Evolutionary conservation across 192 early-diverging fungal species (phyloP).

Genomic region (Gaertneriomyces sp.): DNA sequence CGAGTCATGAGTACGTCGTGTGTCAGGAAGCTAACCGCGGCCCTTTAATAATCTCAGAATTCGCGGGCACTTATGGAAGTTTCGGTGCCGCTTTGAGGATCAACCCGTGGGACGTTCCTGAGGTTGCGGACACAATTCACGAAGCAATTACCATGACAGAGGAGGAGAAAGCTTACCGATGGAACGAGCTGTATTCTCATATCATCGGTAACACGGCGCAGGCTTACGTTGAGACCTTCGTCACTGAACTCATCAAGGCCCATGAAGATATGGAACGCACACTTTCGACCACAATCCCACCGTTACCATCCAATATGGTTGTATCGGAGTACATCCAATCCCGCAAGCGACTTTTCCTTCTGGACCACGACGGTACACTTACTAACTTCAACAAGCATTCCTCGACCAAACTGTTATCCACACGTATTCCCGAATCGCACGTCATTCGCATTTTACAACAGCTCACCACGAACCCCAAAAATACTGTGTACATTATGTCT

Average conservation of each 20-base stretch:
- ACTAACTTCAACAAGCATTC: conserved; percentile 32
- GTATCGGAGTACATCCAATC: conserved; percentile 26
- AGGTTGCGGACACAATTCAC: conserved; percentile 44
- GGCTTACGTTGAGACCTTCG: conserved; percentile 44
- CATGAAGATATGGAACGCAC: conserved; percentile 37
- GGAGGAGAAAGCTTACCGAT: conserved; percentile 47
- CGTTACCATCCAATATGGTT: conserved; percentile 28
- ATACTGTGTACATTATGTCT: conserved; percentile 50
- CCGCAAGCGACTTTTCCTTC: conserved; percentile 39
- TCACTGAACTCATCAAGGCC: conserved; percentile 31
- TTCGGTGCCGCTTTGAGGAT: conserved; percentile 54
- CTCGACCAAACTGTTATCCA: conserved; percentile 22
- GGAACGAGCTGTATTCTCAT: conserved; percentile 46
- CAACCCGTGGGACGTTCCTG: conserved; percentile 54
- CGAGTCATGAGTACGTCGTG: conserved; percentile 56
- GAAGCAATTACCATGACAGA: conserved; percentile 41
- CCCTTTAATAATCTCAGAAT: conserved; percentile 57
- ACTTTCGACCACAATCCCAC: conserved; percentile 41
- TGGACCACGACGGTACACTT: conserved; percentile 51
- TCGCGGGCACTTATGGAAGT: conserved; percentile 56
- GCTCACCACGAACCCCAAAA: conserved; percentile 35
- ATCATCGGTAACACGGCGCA: conserved; percentile 45
- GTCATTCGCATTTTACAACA: conserved; percentile 25
- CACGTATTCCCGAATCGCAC: conserved; percentile 15
- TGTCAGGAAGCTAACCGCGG: conserved; percentile 50